Conservation (phyloP, 1,284 basidiomycete species). For the Naganishia sp. region DNA sequence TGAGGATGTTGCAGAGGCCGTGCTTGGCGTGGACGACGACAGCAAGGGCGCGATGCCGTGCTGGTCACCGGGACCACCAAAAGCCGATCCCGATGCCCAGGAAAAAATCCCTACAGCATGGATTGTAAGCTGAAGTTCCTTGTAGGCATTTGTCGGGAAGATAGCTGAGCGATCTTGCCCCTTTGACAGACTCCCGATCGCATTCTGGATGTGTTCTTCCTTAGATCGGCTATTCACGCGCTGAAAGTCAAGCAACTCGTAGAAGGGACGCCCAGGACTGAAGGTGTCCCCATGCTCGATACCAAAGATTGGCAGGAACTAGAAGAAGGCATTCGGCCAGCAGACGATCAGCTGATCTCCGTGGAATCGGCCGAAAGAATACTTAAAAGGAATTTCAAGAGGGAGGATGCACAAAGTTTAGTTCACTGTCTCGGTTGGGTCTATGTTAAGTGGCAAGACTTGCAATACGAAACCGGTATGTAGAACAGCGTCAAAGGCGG, state of each 20-base stretch:
- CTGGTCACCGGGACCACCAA: conserved; percentile 43
- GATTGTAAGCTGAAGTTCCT: conserved; percentile 41
- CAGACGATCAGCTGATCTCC: conserved; percentile 39
- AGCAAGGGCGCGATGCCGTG: conserved; percentile 32
- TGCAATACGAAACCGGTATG: conserved; percentile 62
- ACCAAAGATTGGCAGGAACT: conserved; percentile 51
- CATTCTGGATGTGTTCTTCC: conserved; percentile 70
- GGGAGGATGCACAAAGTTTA: conserved; percentile 63
- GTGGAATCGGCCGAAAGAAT: conserved; percentile 62
- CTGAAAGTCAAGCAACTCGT: conserved; percentile 46
- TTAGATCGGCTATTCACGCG: conserved; percentile 41
- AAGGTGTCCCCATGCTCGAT: conserved; percentile 45
- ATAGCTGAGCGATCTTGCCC: conserved; percentile 13
- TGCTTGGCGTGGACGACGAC: conserved; percentile 39
- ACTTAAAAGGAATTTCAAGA: conserved; percentile 56
- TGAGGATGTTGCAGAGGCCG: conserved; percentile 37
- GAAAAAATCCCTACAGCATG: conserved; percentile 63
- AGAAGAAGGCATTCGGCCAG: conserved; percentile 41
- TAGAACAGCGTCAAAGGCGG: not conserved
- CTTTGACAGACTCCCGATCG: conserved; percentile 66
- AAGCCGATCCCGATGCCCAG: conserved; percentile 64
- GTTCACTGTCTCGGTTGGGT: conserved; percentile 45
- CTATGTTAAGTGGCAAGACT: conserved; percentile 86
- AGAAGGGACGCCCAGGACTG: conserved; percentile 30
- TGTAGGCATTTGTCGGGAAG: not conserved